phyloP scores from a whole-genome alignment of 1,284 basidiomycete genomes.

The Gymnopus androsaceus region DNA sequence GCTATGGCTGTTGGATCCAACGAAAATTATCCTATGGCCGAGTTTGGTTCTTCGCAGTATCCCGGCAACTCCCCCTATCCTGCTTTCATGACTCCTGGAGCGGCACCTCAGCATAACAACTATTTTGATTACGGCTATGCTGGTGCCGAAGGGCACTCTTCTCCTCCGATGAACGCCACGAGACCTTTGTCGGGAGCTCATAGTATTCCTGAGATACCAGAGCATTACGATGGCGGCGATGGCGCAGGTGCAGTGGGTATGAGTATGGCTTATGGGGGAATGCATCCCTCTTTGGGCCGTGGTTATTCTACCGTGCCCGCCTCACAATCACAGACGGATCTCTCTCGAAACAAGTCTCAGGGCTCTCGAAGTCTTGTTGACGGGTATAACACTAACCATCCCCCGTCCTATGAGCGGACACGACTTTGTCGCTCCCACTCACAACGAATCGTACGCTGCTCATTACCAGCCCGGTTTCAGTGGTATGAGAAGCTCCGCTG shows the following conservation, averaged over 20 bases:
- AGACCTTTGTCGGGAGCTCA: background rate
- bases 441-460: conserved; percentile 4
- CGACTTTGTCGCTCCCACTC: background rate
- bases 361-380: conserved; percentile 10
- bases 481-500: background rate
- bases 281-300: background rate
- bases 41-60: background rate
- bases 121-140: background rate
- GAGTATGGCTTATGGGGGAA: background rate
- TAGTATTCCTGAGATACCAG: background rate
- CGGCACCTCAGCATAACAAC: background rate
- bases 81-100: background rate
- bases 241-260: background rate
- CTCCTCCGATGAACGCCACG: background rate
- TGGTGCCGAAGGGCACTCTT: background rate
- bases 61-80: background rate
- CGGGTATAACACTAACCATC: conserved; percentile 3
- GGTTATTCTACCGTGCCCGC: background rate
- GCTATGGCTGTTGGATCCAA: background rate
- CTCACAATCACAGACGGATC: conserved; percentile 1
- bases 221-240: background rate
- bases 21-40: conserved; percentile 7
- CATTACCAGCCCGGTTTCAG: conserved; percentile 10
- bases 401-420: conserved; percentile 1
- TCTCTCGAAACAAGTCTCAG: conserved; percentile 5